These are phyloP conservation scores for Didymella exigua DNA, from an alignment of 2,329 filamentous ascomycete genomes.

Conservation along the genomic window DNA sequence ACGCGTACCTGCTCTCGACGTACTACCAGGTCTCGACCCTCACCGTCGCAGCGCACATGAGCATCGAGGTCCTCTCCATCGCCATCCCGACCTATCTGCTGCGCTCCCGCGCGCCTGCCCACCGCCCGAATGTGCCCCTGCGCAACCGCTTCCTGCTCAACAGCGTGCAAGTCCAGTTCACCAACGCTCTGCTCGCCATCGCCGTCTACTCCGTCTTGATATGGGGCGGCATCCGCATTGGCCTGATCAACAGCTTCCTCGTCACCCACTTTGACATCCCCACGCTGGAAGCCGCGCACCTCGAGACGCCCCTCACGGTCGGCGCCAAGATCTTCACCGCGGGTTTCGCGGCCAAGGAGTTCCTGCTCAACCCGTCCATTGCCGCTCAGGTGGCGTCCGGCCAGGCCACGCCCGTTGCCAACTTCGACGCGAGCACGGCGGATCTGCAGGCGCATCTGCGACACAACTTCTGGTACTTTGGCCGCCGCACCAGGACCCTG, in stretches of 20 bases:
- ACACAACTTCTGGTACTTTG: slow-evolving; percentile 75
- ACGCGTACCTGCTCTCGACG: slow-evolving; percentile 73
- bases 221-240: slow-evolving; percentile 70
- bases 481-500: slow-evolving; percentile 67
- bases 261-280: slow-evolving; percentile 75
- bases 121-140: slow-evolving; percentile 59
- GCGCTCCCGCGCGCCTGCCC: slow-evolving; percentile 68
- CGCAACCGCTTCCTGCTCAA: slow-evolving; percentile 52
- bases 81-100: slow-evolving; percentile 77
- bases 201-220: slow-evolving; percentile 77
- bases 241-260: slow-evolving; percentile 70
- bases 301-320: slow-evolving; percentile 58
- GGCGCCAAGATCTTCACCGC: slow-evolving; percentile 67
- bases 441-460: slow-evolving; percentile 71
- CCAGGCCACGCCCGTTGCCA: slow-evolving; percentile 53
- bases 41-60: slow-evolving; percentile 66
- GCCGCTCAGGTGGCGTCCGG: slow-evolving; percentile 60
- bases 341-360: slow-evolving; percentile 73
- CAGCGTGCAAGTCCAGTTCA: slow-evolving; percentile 51
- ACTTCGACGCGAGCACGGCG: slow-evolving; percentile 69
- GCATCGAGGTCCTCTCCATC: slow-evolving; percentile 71
- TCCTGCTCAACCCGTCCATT: slow-evolving; percentile 76
- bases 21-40: slow-evolving; percentile 75
- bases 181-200: slow-evolving; percentile 71
- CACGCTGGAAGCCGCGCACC: slow-evolving; percentile 70